Evolutionary conservation across 1,139 yeast species (phyloP), one percentile per base, ranked within the genome.

Genomic region (Protomyces lactucae-debilis): DNA sequence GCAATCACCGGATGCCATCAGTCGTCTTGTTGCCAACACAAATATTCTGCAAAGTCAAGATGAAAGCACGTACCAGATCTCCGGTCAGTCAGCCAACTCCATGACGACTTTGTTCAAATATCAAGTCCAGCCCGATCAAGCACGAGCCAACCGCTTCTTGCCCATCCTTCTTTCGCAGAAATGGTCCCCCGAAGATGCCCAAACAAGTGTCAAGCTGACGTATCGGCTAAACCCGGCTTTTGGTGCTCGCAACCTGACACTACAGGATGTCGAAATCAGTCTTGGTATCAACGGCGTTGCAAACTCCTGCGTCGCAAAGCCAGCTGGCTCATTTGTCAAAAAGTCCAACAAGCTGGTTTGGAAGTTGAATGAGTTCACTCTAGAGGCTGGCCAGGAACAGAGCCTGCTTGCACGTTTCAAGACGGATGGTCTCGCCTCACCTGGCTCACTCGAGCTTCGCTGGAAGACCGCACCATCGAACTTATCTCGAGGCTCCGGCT

Each of bases 171-270:
- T 92, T 57, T 81, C 84, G 55, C 97, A 96, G 56, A 83, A 87
- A 55, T 92, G 98, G 98, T 86, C 91, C 72, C 86, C 86, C 72
- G 97, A 91, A 74, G 80, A 82, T 25, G 87, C 82, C 66, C 97
- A 91, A 76, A 86, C 97, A 0, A 86, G 95, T 71, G 86, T 92
- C 67, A 87, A 91, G 79, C 79, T 92, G 66, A 85, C 87, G 51
- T 77, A 89, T 69, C 83, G 83, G 72, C 79, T 87, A 66, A 78
- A 83, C 55, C 85, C 86, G 9, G 77, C 77, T 35, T 79, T 84
- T 65, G 71, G 73, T 23, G 74, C 80, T 1, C 73, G 77, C 12
- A 72, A 72, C 52, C 75, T 89, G 66, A 80, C 83, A 28, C 65
- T 77, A 25, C 69, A 70, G 37, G 87, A 87, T 70, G 78, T 91